Conservation (phyloP, 768 basidiomycete genomes). For the Boletellus sp. region DNA sequence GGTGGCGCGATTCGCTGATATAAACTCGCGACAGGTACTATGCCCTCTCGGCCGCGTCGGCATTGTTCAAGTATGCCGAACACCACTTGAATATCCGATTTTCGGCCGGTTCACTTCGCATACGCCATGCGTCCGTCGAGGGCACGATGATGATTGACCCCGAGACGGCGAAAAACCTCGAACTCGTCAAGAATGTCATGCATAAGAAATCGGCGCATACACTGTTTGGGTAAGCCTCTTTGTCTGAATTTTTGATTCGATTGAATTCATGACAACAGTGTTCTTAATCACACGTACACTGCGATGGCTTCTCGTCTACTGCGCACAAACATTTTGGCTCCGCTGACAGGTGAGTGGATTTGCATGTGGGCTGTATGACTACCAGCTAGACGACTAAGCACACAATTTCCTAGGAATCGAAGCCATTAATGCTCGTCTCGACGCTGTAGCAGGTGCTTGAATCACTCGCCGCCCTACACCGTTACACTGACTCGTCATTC, state of each 20-base stretch:
- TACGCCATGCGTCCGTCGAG: conserved; percentile 74
- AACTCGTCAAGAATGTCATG: conserved; percentile 76
- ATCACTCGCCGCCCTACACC: background rate
- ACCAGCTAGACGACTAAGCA: background rate
- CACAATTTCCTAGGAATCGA: conserved; percentile 24
- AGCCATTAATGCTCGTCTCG: conserved; percentile 76
- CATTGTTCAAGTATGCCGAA: conserved; percentile 85
- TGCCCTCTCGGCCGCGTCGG: conserved; percentile 79
- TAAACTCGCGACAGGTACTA: conserved; percentile 59
- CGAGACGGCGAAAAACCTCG: conserved; percentile 84
- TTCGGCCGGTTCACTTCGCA: conserved; percentile 63
- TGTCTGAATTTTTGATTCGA: background rate
- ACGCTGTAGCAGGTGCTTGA: conserved; percentile 73
- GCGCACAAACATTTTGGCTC: conserved; percentile 77
- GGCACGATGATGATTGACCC: conserved; percentile 95
- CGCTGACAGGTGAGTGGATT: conserved; percentile 57
- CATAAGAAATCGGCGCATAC: conserved; percentile 68
- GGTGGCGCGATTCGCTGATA: conserved; percentile 4
- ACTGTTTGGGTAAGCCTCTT: conserved; percentile 61
- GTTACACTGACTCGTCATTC: conserved; percentile 4
- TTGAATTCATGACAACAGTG: conserved; percentile 35
- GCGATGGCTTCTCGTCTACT: conserved; percentile 86
- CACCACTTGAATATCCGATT: conserved; percentile 66
- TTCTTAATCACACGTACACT: conserved; percentile 79
- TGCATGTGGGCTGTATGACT: background rate